Conservation (phyloP, 23 red algal genomes). For the Agarophyton chilense region DNA sequence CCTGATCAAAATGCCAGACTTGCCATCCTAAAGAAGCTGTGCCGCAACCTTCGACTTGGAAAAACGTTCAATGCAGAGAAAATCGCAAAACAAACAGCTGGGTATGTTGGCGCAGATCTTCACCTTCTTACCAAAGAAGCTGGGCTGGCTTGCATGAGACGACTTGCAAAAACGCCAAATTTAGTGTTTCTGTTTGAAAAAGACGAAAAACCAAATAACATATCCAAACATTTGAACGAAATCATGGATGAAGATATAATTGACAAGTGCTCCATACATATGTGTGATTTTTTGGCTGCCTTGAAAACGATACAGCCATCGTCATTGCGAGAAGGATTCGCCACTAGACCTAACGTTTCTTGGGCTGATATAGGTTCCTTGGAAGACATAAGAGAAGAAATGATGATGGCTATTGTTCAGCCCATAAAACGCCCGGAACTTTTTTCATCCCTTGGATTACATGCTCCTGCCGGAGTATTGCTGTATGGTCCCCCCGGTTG, state of each 20-base stretch:
- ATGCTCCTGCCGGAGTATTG: constrained; percentile 86
- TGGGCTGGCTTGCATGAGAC: constrained; percentile 59
- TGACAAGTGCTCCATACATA: too few relatives aligned
- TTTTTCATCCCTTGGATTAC: constrained; percentile 80
- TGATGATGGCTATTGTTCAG: constrained; percentile 83
- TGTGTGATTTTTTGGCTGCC: constrained; percentile 72
- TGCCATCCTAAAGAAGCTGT: constrained; percentile 76
- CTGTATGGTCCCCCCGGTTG: constrained; percentile 98
- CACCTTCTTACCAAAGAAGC: constrained; percentile 75
- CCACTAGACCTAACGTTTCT: constrained; percentile 81
- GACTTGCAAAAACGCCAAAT: constrained; percentile 43
- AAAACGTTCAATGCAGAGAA: constrained; percentile 34
- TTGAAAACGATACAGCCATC: constrained; percentile 75
- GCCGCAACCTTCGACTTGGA: constrained; percentile 29
- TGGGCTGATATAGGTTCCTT: constrained; percentile 93
- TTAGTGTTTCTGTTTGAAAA: neutral
- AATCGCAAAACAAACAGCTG: constrained; percentile 76
- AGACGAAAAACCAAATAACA: too few relatives aligned
- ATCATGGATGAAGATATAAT: too few relatives aligned
- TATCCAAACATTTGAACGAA: neutral
- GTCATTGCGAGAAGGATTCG: constrained; percentile 88
- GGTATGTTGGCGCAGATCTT: constrained; percentile 97
- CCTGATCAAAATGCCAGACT: constrained; percentile 79
- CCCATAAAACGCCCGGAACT: constrained; percentile 74
- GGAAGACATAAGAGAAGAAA: constrained; percentile 72